Percentiles rank a stretch among this genome's conserved stretches.
These are phyloP conservation scores for Vaccinium darrowii DNA, from an alignment of 148 eudicot genomes.

Conservation along the genomic window DNA sequence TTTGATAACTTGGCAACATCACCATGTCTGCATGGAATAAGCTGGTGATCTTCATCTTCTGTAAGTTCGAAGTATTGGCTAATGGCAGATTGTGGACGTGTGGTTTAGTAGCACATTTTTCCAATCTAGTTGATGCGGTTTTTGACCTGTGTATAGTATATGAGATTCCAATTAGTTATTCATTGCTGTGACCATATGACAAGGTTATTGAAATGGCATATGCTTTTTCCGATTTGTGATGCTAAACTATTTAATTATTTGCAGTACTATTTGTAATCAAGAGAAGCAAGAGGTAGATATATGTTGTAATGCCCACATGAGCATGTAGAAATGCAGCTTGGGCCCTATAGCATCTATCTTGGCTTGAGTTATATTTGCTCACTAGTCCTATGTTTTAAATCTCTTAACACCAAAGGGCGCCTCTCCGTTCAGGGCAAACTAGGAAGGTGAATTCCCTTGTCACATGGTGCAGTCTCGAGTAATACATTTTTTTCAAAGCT, in stretches of 20 bases:
- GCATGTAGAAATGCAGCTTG: not conserved
- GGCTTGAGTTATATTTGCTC: not conserved
- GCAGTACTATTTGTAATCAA: not conserved
- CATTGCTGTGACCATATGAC: not conserved
- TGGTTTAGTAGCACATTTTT: not conserved
- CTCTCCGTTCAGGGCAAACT: not conserved
- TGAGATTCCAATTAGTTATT: not conserved
- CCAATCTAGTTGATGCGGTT: not conserved
- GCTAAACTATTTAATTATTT: not conserved
- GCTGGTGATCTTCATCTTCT: not conserved
- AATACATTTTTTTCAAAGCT: not conserved
- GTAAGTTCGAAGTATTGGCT: too few species aligned
- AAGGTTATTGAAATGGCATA: not conserved
- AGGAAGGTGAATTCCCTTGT: not conserved
- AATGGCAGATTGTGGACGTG: not conserved
- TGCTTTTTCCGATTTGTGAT: not conserved
- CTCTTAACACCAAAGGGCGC: not conserved
- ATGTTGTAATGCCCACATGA: not conserved
- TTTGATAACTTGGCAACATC: not conserved
- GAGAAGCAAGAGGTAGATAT: not conserved
- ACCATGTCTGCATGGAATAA: not conserved
- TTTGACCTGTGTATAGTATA: not conserved
- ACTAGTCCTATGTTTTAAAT: not conserved
- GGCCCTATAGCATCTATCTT: not conserved
- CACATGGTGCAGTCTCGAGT: not conserved